Percentiles rank a stretch among this genome's conserved stretches.
These are phyloP conservation scores for Chrysosporium queenslandicum DNA, from an alignment of 2,329 filamentous ascomycete genomes.

Conservation along the genomic window DNA sequence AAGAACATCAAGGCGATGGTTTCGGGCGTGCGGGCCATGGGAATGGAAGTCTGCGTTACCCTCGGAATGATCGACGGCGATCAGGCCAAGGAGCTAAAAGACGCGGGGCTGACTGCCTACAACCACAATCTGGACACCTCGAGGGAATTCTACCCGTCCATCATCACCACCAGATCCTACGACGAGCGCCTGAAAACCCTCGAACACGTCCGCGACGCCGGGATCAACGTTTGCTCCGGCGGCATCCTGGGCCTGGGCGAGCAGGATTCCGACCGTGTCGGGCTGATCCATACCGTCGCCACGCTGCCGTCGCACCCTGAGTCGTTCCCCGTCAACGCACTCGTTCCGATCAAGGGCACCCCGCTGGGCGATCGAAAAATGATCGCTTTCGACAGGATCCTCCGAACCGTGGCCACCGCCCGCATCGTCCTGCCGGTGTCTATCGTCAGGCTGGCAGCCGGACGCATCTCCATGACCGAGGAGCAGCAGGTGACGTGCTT, in stretches of 20 bases:
- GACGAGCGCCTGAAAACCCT: slow-evolving; percentile 78
- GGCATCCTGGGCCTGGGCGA: slow-evolving; percentile 82
- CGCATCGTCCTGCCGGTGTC: slow-evolving; percentile 73
- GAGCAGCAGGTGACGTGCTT: slow-evolving; percentile 86
- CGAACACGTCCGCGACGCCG: slow-evolving; percentile 68
- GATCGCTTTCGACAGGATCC: slow-evolving; percentile 64
- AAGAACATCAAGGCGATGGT: slow-evolving; percentile 84
- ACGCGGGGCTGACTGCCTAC: slow-evolving; percentile 77
- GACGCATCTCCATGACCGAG: slow-evolving; percentile 72
- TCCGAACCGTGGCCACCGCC: slow-evolving; percentile 76
- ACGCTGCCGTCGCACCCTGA: slow-evolving; percentile 75
- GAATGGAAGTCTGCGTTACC: slow-evolving; percentile 89
- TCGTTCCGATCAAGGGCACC: slow-evolving; percentile 84
- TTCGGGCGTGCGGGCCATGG: slow-evolving; percentile 64
- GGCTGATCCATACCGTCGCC: slow-evolving; percentile 70
- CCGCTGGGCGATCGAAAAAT: slow-evolving; percentile 65
- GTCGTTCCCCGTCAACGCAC: slow-evolving; percentile 81
- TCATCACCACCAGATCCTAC: slow-evolving; percentile 78
- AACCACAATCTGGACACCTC: slow-evolving; percentile 93
- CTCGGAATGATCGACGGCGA: slow-evolving; percentile 78
- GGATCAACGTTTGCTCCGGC: slow-evolving; percentile 81
- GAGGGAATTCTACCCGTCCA: slow-evolving; percentile 73
- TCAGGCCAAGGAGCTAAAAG: slow-evolving; percentile 73
- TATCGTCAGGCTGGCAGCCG: slow-evolving; percentile 78
- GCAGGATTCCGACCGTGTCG: slow-evolving; percentile 65